These are phyloP conservation scores for Xylaria arbuscula DNA, from an alignment of 2,329 filamentous ascomycete species.

Conservation along the genomic window DNA sequence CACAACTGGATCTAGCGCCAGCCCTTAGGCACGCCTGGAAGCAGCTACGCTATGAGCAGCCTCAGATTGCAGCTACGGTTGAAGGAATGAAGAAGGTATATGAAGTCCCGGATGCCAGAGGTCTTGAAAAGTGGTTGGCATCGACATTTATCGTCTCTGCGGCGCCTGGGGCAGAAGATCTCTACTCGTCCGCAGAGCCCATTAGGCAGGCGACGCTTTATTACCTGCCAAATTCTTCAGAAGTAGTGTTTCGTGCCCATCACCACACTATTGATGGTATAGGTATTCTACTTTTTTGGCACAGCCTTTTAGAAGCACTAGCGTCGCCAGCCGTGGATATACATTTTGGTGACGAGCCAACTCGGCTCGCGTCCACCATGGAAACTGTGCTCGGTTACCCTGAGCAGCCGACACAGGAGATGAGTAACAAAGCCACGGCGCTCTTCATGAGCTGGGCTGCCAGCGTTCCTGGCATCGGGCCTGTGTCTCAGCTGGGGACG, in stretches of 20 bases:
- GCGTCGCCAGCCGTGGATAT: constrained; percentile 31
- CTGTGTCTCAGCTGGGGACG: constrained; percentile 32
- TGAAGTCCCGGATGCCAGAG: constrained; percentile 41
- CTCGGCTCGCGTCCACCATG: constrained; percentile 34
- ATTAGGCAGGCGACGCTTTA: constrained; percentile 41
- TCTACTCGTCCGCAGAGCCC: constrained; percentile 31
- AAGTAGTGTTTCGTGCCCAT: constrained; percentile 42
- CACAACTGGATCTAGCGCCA: constrained; percentile 18
- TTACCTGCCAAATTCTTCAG: constrained; percentile 40
- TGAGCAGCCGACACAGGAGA: constrained; percentile 32
- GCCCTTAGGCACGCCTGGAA: constrained; percentile 45
- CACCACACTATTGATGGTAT: constrained; percentile 44
- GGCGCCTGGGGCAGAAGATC: constrained; percentile 36
- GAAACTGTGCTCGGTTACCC: constrained; percentile 34
- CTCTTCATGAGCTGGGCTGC: constrained; percentile 36
- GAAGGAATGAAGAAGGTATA: constrained; percentile 42
- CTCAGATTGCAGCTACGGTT: constrained; percentile 39
- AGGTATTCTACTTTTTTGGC: constrained; percentile 41
- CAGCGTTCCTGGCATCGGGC: constrained; percentile 39
- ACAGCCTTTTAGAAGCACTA: constrained; percentile 40
- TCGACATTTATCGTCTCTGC: constrained; percentile 38
- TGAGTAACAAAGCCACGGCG: constrained; percentile 27
- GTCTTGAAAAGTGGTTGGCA: constrained; percentile 38
- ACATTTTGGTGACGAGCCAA: constrained; percentile 36
- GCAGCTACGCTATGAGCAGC: constrained; percentile 44